Base-by-base conservation (phyloP, 2,329 filamentous ascomycete genomes). In the Xylaria sp. region DNA sequence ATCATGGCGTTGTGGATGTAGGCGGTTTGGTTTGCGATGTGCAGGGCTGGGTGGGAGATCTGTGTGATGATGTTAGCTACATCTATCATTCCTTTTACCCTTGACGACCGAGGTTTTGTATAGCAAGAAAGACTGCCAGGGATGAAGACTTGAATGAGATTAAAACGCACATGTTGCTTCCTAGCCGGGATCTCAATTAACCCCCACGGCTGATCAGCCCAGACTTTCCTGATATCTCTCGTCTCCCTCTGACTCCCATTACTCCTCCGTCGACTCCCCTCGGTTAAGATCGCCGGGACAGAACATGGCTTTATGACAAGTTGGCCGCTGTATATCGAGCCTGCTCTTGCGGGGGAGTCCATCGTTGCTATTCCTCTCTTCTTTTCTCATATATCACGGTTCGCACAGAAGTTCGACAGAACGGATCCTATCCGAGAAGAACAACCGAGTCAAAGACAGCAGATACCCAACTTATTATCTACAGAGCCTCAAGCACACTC, bases 1-100 rank as follows among this genome's bases (percentile, higher is more conserved):
- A 76, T 64, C 61, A 75, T 68, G 16, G 69, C 66, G 59, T 76
- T 76, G 65, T 76, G 73, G 10, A 70, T 65, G 35, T 71, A 61
- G 1, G 68, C 64, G 59, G 75, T 69, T 54, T 75, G 73, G 49
- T 71, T 70, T 16, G 71, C 72, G 37, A 72, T 68, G 54, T 70
- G 62, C 1, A 67, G 59, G 9, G 67, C 66, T 11, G 69, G 63
- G 52, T 70, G 68, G 8, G 63, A 62, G 52, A 68, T 64, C 70
- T 72, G 19, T 8, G n/a, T n/a, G n/a, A n/a, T n/a, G n/a, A n/a
- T n/a, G n/a, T n/a, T n/a, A n/a, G n/a, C n/a, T n/a, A n/a, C n/a
- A n/a, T n/a, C n/a, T n/a, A n/a, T n/a, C n/a, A n/a, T n/a, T n/a
- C n/a, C n/a, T n/a, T n/a, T n/a, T n/a, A n/a, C n/a, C n/a, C n/a